Percentiles rank a stretch among this genome's conserved stretches.
Evolutionary conservation across 495 filamentous ascomycete genomes (phyloP).

Genomic region (Parathielavia appendiculata): DNA sequence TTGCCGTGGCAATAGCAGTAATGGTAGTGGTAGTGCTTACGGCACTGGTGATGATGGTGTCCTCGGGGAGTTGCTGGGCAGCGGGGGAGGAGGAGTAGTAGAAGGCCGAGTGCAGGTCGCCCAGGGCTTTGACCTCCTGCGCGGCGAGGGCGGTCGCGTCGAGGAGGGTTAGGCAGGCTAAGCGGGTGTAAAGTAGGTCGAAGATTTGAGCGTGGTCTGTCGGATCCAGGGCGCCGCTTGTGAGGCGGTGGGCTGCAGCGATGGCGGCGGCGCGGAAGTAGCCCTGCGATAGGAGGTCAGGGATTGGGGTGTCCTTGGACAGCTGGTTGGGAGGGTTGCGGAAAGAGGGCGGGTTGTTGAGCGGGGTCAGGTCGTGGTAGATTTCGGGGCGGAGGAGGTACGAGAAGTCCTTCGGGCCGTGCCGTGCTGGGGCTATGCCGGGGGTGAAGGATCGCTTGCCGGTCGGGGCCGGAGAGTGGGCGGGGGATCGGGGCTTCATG

Average conservation of each 20-base stretch:
- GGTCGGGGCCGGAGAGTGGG: conserved; percentile 22
- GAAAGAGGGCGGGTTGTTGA: conserved; percentile 62
- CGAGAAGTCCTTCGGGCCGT: conserved; percentile 61
- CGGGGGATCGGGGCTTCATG: conserved; percentile 24
- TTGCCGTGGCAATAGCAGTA: not conserved
- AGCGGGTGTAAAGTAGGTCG: conserved; percentile 70
- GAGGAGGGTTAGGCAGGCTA: conserved; percentile 74
- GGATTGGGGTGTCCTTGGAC: conserved; percentile 45
- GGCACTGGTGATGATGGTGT: not conserved
- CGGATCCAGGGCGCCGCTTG: conserved; percentile 38
- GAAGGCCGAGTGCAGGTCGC: conserved; percentile 71
- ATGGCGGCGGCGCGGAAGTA: conserved; percentile 73
- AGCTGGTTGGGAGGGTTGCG: conserved; percentile 43
- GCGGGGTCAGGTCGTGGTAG: conserved; percentile 70
- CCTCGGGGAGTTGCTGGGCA: too few relatives aligned
- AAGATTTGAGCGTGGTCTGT: conserved; percentile 63
- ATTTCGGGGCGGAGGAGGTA: conserved; percentile 73
- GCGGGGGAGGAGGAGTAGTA: conserved; percentile 36
- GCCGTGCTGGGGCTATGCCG: conserved; percentile 15
- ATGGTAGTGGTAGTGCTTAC: too few relatives aligned
- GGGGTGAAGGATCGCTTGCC: conserved; percentile 6
- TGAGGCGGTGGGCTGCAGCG: conserved; percentile 62
- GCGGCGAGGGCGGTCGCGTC: conserved; percentile 66
- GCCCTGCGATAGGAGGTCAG: conserved; percentile 50
- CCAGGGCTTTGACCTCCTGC: conserved; percentile 77